Evolutionary conservation across 257 asterid species (phyloP), one percentile per base, ranked within the genome.

Genomic region (Nicotiana undulata): DNA sequence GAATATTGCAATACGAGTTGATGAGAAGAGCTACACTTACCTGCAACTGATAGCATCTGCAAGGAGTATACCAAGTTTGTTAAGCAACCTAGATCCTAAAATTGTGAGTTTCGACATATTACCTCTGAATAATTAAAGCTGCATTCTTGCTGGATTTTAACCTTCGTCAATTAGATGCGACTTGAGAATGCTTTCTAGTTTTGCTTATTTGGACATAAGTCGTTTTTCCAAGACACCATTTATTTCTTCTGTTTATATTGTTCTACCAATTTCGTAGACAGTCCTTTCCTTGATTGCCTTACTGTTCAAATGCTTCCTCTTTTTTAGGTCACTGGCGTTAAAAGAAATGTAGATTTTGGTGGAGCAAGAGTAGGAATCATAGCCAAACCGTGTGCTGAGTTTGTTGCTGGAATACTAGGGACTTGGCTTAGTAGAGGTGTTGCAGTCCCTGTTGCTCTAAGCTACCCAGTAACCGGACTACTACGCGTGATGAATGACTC

Each of bases 351-450:
- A 80, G 63, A 88, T 87, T 90, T 87, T 34, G 87, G 83, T 55
- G 98, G 98, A 82, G 90, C 92, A 49, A 80, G 89, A 55, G 87
- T 94, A 44, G 98, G 97, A 79, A 90, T 94, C 83, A 90, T 94
- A 64, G 98, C 98, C 24, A 94, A 93, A 87, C 97, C 98, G 29
- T 87, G 90, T 77, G 88, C 97, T 0, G 97, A 94, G 89, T 94
- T 94, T 87, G 97, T 94, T 60, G 96, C 97, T 65, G 98, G 92
- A 81, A 83, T 94, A 22, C 91, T 94, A 76, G 97, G 94, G 70
- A 93, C 94, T 44, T 94, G 98, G 98, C 84, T 90, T 68, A 88
- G 94, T 87, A 96, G 97, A 81, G 96, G 97, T 76, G 97, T 93
- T 82, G 97, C 97, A 0, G 98, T 94, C 37, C 98, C 98, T 75